Conservation (phyloP, 108 stramenopile genomes). For the Pseudonitzschia multistriata region DNA sequence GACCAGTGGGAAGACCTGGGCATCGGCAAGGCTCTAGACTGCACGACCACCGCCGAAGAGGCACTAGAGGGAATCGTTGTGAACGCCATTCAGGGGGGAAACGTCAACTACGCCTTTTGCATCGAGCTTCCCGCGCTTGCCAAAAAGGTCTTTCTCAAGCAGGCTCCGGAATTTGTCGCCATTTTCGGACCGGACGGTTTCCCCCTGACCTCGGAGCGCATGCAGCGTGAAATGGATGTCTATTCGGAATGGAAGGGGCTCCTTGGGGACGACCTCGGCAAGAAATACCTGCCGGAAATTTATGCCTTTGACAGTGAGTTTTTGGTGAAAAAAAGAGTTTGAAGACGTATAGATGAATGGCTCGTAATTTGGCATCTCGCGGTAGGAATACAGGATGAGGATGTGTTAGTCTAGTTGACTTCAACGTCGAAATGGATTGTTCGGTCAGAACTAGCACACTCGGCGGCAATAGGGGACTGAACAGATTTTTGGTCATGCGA, state of each 20-base stretch:
- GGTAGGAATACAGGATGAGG: too few species aligned
- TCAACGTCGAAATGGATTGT: too few species aligned
- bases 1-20: constrained; percentile 37
- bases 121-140: constrained; percentile 29
- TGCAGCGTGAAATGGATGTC: constrained; percentile 66
- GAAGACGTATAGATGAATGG: too few species aligned
- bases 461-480: too few species aligned
- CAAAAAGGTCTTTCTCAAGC: constrained; percentile 68
- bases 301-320: constrained; percentile 67
- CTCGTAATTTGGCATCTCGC: too few species aligned
- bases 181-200: constrained; percentile 77
- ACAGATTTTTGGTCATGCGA: too few species aligned
- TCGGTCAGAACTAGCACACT: too few species aligned
- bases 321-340: neutral
- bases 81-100: constrained; percentile 68
- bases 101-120: constrained; percentile 85
- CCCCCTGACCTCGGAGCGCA: constrained; percentile 65
- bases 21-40: neutral
- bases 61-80: constrained; percentile 31
- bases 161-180: constrained; percentile 83
- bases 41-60: neutral
- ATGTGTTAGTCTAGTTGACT: too few species aligned
- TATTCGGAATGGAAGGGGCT: constrained; percentile 58
- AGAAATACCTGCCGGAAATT: constrained; percentile 61
- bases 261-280: constrained; percentile 40